phyloP scores from a whole-genome alignment of 139 green algal species.

The Pleodorina starrii region DNA sequence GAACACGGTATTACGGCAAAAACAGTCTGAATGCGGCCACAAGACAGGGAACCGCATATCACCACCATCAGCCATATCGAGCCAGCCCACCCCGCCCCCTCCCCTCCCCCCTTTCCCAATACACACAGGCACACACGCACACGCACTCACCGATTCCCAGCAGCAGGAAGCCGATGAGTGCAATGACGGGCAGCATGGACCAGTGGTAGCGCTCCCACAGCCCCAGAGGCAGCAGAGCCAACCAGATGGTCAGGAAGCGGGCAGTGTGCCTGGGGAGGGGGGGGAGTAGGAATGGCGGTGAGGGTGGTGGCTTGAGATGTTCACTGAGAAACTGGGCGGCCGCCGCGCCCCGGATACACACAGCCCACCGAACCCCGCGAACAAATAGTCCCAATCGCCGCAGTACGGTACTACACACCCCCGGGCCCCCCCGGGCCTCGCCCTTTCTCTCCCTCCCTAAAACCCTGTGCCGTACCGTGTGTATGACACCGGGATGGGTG shows the following conservation, averaged over 20 bases:
- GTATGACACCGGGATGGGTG: constrained; percentile 81
- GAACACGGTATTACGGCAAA: too few relatives aligned
- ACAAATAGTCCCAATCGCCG: too few relatives aligned
- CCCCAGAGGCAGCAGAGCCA: constrained; percentile 77
- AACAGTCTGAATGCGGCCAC: too few relatives aligned
- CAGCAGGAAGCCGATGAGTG: constrained; percentile 82
- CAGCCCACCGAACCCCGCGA: too few relatives aligned
- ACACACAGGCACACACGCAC: neutral
- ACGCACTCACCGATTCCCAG: constrained; percentile 74
- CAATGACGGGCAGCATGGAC: constrained; percentile 71
- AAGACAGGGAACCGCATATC: too few relatives aligned
- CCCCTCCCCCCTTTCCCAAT: neutral
- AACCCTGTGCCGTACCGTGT: constrained; percentile 55
- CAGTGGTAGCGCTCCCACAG: constrained; percentile 82
- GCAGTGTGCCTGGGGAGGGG: constrained; percentile 74
- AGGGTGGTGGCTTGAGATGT: too few relatives aligned
- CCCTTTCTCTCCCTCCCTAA: neutral
- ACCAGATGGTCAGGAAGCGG: constrained; percentile 82
- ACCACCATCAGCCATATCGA: too few relatives aligned
- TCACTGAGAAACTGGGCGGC: too few relatives aligned
- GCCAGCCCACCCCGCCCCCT: too few relatives aligned
- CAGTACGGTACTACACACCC: too few relatives aligned
- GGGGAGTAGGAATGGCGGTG: neutral
- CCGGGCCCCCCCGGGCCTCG: too few relatives aligned
- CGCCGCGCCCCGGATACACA: too few relatives aligned